phyloP scores from a whole-genome alignment of 1,139 yeast species.

The Lodderomyces margitis region DNA sequence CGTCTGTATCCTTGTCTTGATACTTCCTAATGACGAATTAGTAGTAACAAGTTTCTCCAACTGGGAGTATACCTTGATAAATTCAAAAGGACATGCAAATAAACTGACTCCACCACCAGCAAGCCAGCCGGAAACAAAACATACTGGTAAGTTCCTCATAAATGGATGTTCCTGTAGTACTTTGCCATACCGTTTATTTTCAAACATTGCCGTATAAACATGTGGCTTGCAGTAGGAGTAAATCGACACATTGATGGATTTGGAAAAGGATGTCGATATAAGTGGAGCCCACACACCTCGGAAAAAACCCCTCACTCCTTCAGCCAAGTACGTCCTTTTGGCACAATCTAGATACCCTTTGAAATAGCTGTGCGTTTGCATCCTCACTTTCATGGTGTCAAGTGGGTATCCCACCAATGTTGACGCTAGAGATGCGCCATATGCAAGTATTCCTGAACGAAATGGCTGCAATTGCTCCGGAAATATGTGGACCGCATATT shows the following conservation, averaged over 20 bases:
- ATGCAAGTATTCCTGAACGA: constrained; percentile 59
- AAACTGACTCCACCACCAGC: constrained; percentile 67
- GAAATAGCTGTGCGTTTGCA: constrained; percentile 72
- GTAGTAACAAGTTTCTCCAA: constrained; percentile 47
- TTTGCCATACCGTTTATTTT: constrained; percentile 12
- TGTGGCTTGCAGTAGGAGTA: constrained; percentile 59
- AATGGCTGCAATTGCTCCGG: constrained; percentile 56
- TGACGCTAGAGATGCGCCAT: constrained; percentile 62
- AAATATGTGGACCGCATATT: constrained; percentile 42
- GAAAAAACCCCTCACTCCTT: constrained; percentile 71
- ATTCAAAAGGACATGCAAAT: constrained; percentile 83
- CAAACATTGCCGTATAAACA: constrained; percentile 32
- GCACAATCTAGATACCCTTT: constrained; percentile 60
- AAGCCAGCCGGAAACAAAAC: constrained; percentile 61
- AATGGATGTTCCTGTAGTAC: constrained; percentile 33
- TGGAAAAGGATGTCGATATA: constrained; percentile 61
- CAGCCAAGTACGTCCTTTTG: constrained; percentile 51
- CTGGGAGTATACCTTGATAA: constrained; percentile 80
- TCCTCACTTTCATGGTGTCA: constrained; percentile 80
- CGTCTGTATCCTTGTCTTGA: constrained; percentile 10
- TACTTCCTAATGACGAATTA: constrained; percentile 5
- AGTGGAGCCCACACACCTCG: constrained; percentile 76
- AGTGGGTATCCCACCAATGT: constrained; percentile 80
- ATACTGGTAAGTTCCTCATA: constrained; percentile 59
- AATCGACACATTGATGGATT: constrained; percentile 65